A percentile compares a stretch with the other conserved stretches of the same genome.
phyloP scores from a whole-genome alignment of 2,329 filamentous ascomycete genomes.

The Orbilia blumenaviensis region DNA sequence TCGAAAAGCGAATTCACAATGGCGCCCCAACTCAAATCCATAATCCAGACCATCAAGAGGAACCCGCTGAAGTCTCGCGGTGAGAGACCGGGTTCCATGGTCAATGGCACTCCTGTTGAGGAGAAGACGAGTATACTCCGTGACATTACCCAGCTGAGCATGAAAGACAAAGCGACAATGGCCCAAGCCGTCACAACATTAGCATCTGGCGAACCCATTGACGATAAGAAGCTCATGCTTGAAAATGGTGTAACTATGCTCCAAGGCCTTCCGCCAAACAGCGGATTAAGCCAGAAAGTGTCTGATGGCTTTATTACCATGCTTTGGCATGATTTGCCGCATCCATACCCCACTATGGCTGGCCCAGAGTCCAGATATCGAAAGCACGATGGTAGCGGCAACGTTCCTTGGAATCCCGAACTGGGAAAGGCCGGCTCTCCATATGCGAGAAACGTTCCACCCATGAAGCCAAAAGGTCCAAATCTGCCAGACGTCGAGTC shows the following conservation, averaged over 20 bases:
- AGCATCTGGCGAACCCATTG: constrained; percentile 63
- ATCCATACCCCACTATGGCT: constrained; percentile 64
- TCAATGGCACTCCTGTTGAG: constrained; percentile 56
- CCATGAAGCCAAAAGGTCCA: constrained; percentile 65
- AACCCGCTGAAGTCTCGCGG: constrained; percentile 65
- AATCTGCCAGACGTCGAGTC: constrained; percentile 65
- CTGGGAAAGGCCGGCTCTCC: constrained; percentile 72
- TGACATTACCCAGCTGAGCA: constrained; percentile 61
- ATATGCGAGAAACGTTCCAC: constrained; percentile 72
- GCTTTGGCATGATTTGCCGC: constrained; percentile 67
- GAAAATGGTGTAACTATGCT: constrained; percentile 67
- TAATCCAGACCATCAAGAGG: constrained; percentile 64
- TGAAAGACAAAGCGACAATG: constrained; percentile 62
- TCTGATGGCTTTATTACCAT: constrained; percentile 66
- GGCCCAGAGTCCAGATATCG: constrained; percentile 64
- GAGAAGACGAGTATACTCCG: constrained; percentile 62
- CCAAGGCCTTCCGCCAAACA: constrained; percentile 65
- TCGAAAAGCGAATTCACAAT: constrained; percentile 51
- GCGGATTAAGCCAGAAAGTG: constrained; percentile 64
- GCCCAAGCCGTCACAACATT: constrained; percentile 62
- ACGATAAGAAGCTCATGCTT: constrained; percentile 64
- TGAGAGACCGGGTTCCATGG: constrained; percentile 62
- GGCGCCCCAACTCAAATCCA: constrained; percentile 61
- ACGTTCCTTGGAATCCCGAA: constrained; percentile 70
- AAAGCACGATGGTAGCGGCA: constrained; percentile 63